Base-by-base conservation (phyloP, 345 rosid genomes). In the Physaria fendleri region DNA sequence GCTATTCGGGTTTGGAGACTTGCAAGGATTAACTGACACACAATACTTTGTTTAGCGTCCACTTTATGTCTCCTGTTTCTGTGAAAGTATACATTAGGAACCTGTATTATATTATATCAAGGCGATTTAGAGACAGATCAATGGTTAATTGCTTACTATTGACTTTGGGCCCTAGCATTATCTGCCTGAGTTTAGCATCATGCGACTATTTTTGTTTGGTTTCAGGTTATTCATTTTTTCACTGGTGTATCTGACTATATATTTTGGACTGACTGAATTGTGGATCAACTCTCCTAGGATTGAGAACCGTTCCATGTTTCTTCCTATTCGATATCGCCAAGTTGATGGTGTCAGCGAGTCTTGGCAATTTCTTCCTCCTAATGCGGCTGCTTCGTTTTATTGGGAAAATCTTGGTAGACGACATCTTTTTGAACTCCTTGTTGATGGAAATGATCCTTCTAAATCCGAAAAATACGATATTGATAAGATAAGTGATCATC, bases 401-500 rank as follows among this genome's bases (percentile, higher is more conserved):
- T 90, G 99, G 99, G 99, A 94, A 75, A 87, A 90, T 80, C 81
- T 90, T 71, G 95, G 96, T 75, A 81, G 87, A 70, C 76, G 68
- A 16, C 82, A 75, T 69, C 62, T 82, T 15, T 55, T 90, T 69
- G 99, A 85, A 73, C 71, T 90, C 62, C 82, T 87, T 62, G 80
- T 79, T 56, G 92, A 77, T 73, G 92, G 97, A 30, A 66, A 79
- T 35, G 89, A 90, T 49, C 68, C 79, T 64, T 79, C 76, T 37
- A 76, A 70, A 62, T 77, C 95, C 28, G 71, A 75, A 63, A 82
- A 59, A 20, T 87, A 73, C 51, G 76, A 85, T 67, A 90, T 94
- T 70, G 99, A 94, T 81, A 95, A 90, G 74, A 72, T 82, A 61
- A 66, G 64, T 33, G 97, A 94, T 72, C 82, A 87, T 68, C 84